Conservation (phyloP, 441 rosid species). For the Arabidopsis lyrata region DNA sequence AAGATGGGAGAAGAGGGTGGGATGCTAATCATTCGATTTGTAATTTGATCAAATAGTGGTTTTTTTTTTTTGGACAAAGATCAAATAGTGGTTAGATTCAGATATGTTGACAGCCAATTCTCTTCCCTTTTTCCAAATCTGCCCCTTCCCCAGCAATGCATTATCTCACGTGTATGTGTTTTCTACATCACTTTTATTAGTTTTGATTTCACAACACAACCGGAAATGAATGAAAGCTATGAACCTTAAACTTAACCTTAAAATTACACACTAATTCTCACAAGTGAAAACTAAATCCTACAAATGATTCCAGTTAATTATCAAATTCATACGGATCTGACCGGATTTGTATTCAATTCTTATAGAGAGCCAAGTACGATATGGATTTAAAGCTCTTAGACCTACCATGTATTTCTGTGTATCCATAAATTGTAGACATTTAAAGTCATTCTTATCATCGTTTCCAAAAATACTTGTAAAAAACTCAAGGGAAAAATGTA, state of each 20-base stretch:
- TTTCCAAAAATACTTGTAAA: background rate
- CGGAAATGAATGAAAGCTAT: background rate
- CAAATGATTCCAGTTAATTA: conserved; percentile 10
- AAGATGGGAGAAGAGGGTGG: conserved; percentile 26
- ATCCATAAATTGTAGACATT: background rate
- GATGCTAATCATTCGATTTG: conserved; percentile 34
- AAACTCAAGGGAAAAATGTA: background rate
- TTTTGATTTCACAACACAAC: background rate
- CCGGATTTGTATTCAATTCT: conserved; percentile 10
- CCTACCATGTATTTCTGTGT: conserved; percentile 15
- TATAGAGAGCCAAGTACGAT: background rate
- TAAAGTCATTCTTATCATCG: conserved; percentile 9
- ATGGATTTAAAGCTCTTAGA: conserved; percentile 10
- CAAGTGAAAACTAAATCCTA: conserved; percentile 16
- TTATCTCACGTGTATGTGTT: background rate
- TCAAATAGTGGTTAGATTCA: conserved; percentile 31
- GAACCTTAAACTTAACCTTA: background rate
- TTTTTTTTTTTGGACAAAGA: too few relatives aligned
- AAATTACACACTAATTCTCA: background rate
- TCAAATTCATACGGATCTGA: conserved; percentile 2
- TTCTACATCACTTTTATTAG: background rate
- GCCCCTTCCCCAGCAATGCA: background rate
- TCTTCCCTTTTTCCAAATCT: background rate
- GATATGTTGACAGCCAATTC: conserved; percentile 30
- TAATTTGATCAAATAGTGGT: conserved; percentile 28